Evolutionary conservation across 495 filamentous ascomycete species (phyloP).

Genomic region (Melanomma pulvis-pyrius): DNA sequence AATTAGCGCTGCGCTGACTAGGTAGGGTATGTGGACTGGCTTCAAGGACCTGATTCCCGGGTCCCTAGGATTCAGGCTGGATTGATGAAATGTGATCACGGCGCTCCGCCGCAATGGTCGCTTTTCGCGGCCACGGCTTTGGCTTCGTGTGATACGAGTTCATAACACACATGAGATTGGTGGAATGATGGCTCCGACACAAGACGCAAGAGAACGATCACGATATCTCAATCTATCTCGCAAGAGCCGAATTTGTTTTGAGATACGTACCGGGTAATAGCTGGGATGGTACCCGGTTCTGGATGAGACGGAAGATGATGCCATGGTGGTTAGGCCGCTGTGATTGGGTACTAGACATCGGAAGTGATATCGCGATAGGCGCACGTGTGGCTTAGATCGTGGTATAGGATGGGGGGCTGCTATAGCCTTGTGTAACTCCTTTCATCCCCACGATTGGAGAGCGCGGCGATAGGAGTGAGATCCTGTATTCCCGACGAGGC

Average conservation of each 20-base stretch:
- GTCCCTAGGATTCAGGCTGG: neutral
- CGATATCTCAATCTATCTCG: neutral
- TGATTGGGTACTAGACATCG: too few species aligned
- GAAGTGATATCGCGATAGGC: neutral
- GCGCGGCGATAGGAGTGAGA: neutral
- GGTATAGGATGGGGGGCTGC: neutral
- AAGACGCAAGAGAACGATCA: too few species aligned
- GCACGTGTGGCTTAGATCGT: neutral
- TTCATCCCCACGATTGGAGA: neutral
- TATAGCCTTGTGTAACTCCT: neutral
- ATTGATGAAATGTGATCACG: neutral
- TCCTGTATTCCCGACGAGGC: neutral
- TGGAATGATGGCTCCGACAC: too few species aligned
- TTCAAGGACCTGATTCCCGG: neutral
- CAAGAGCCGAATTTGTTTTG: neutral
- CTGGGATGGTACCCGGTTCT: neutral
- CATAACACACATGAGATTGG: neutral
- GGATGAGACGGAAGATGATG: neutral
- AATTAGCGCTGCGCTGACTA: neutral
- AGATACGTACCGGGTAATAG: neutral
- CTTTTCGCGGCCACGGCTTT: neutral
- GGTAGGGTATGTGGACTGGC: neutral
- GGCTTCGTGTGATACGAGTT: too few species aligned
- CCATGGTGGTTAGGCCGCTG: neutral
- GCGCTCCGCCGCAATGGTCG: too few species aligned